Conservation (phyloP, 768 basidiomycete genomes). For the Porphyrellus cyaneotinctus region DNA sequence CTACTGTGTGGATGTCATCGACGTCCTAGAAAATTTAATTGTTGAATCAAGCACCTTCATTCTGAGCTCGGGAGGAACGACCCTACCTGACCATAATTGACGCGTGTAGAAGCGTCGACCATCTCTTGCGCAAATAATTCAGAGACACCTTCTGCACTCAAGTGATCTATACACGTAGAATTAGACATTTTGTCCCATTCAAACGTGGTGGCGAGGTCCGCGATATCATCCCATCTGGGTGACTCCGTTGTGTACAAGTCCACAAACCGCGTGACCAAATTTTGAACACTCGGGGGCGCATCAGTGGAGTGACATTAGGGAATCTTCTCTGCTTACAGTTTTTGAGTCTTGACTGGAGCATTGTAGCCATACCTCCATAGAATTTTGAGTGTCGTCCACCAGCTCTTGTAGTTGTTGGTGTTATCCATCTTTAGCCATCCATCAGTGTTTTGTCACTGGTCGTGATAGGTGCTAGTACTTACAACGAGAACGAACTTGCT, state of each 20-base stretch:
- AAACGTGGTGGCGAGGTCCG: slow-evolving; percentile 49
- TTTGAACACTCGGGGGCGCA: slow-evolving; percentile 44
- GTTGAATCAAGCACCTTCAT: neutral
- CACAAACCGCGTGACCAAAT: slow-evolving; percentile 50
- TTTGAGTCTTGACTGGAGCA: slow-evolving; percentile 54
- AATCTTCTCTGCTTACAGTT: slow-evolving; percentile 39
- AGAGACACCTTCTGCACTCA: slow-evolving; percentile 51
- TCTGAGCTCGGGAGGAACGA: neutral
- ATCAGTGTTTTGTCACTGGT: neutral
- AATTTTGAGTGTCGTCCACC: slow-evolving; percentile 72
- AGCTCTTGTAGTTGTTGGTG: slow-evolving; percentile 36
- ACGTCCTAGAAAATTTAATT: slow-evolving; percentile 45
- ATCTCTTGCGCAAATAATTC: slow-evolving; percentile 64
- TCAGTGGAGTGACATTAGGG: neutral
- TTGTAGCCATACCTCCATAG: slow-evolving; percentile 74
- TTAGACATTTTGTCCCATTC: slow-evolving; percentile 48
- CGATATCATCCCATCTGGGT: slow-evolving; percentile 61
- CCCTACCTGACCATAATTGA: slow-evolving; percentile 76
- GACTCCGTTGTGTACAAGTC: slow-evolving; percentile 51
- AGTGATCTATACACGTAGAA: slow-evolving; percentile 54
- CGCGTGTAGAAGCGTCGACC: slow-evolving; percentile 74
- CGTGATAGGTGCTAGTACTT: slow-evolving; percentile 20
- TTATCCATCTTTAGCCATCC: slow-evolving; percentile 38
- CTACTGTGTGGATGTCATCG: slow-evolving; percentile 71
- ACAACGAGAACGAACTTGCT: slow-evolving; percentile 63